A percentile compares a stretch with the other conserved stretches of the same genome.
Conservation (phyloP, 2,329 filamentous ascomycete genomes). For the Aspergillus arachidicola region DNA sequence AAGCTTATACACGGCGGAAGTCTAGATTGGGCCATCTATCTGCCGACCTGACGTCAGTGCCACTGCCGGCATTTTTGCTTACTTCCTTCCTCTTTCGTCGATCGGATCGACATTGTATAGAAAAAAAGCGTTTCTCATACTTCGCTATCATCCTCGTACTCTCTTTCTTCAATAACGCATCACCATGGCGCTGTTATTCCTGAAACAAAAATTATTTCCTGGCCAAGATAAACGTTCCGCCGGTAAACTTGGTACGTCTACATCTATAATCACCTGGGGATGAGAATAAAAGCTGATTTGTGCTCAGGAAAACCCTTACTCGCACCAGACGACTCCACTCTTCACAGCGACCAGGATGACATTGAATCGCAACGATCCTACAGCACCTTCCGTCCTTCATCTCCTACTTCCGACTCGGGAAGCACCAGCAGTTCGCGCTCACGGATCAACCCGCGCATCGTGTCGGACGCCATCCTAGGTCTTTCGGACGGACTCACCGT, state of each 20-base stretch:
- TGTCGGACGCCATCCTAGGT: slow-evolving; percentile 69
- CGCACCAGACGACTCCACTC: slow-evolving; percentile 23
- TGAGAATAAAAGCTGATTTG: not conserved
- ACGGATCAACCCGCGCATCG: slow-evolving; percentile 46
- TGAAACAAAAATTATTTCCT: slow-evolving; percentile 42
- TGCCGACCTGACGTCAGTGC: slow-evolving; percentile 12
- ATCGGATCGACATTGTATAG: not conserved
- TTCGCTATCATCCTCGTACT: not conserved
- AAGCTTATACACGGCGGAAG: not conserved
- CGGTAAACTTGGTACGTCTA: slow-evolving; percentile 19
- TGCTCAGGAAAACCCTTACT: slow-evolving; percentile 37
- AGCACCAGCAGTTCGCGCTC: slow-evolving; percentile 30
- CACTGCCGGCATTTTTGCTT: slow-evolving; percentile 7
- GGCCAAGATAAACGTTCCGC: slow-evolving; percentile 18
- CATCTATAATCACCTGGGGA: not conserved
- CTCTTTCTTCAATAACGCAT: not conserved
- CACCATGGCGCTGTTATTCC: slow-evolving; percentile 41
- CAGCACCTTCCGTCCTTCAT: slow-evolving; percentile 33
- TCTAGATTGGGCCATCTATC: slow-evolving; percentile 9
- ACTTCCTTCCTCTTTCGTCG: not conserved
- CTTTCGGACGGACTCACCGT: slow-evolving; percentile 79
- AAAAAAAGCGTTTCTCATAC: not conserved
- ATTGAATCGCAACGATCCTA: slow-evolving; percentile 41
- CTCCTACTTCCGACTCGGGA: slow-evolving; percentile 27
- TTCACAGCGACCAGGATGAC: slow-evolving; percentile 21